Base-by-base conservation (phyloP, 352 stramenopile genomes). In the Globisporangium rhizosaccharum region DNA sequence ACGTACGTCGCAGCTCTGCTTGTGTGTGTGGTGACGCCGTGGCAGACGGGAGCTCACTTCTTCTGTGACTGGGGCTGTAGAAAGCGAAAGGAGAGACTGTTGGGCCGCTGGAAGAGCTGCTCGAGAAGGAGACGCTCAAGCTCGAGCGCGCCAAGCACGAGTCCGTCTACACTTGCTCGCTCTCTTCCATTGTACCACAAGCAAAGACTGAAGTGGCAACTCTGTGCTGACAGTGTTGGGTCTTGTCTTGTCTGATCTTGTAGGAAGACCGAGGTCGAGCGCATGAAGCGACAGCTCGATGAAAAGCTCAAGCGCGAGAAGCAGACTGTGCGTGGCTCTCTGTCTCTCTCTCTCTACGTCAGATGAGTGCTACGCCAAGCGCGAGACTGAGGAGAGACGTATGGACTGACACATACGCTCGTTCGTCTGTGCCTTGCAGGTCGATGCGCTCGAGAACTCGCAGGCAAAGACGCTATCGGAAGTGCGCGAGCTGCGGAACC, bases 381-480 rank as follows among this genome's bases (percentile, higher is more conserved):
- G 46, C 10, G 46, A 26, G 14, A 33, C 2, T 33, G n/a, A 6
- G 12, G 51, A 15, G 12, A 23, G 23, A 23, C 23, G 23, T 23
- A 23, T 23, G 23, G 23, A 1, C 51, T 57, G 25, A 57, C 20
- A 17, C 25, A 36, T 11, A 14, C 6, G 12, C 28, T 5, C 18
- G 36, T 20, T 5, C 18, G 36, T 20, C 20, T 48, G 11, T 17
- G 11, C 25, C 37, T 14, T 63, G 30, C 48, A 94, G 85, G 76
- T 92, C 37, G 83, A 92, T 12, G 59, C 62, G 0, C 61, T 87
- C 45, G 85, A 95, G 63, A 67, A 65, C 33, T 71, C 77, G 8
- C 80, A 92, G 50, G 77, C 61, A 23, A 83, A 91, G 68, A 95
- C 79, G 0, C 57, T 83, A 2, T 82, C 76, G 2, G 82, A 93